Base-by-base conservation (phyloP, 192 early-diverging fungal species). In the Entophlyctis luteolus region DNA sequence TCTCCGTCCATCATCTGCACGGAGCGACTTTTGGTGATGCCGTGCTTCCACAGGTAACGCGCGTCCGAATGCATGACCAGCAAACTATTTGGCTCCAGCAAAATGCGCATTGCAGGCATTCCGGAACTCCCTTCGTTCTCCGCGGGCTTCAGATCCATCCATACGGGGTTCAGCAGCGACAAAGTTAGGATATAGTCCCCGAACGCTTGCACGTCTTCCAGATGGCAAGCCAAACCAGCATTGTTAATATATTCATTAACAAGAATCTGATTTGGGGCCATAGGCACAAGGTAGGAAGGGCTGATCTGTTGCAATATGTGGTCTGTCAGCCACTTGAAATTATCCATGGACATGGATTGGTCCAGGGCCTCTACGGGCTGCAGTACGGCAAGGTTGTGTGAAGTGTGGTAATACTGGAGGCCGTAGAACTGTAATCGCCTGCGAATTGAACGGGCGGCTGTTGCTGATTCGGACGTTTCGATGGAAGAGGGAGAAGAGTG, bases 381-480 rank as follows among this genome's bases (percentile, higher is more conserved):
- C 6, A 75, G 62, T 4, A 63, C 25, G 49, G 36, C 22, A 23
- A 56, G 25, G 59, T 75, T 59, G 36, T 57, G 56, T 1, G 42
- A 67, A 2, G 74, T 75, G 46, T 75, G 74, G 65, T 71, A 75
- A 59, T 75, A 75, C 10, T 55, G 27, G n/a, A 39, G 48, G 33
- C 57, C 57, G 57, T 59, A 39, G 38, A 59, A 59, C 38, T 59
- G 57, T 5, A 59, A 39, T n/a, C 57, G 33, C 18, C 57, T 12
- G 10, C 57, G 57, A 28, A 59, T 59, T n/a, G n/a, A n/a, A n/a
- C n/a, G n/a, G n/a, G n/a, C n/a, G n/a, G n/a, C n/a, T n/a, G n/a
- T n/a, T n/a, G n/a, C n/a, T n/a, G n/a, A n/a, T n/a, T n/a, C n/a
- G n/a, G n/a, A n/a, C n/a, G n/a, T n/a, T n/a, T n/a, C n/a, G n/a